A percentile compares a stretch with the other conserved stretches of the same genome.
These are phyloP conservation scores for Aspergillus tubingensis DNA, from an alignment of 2,329 filamentous ascomycete genomes.

Conservation along the genomic window DNA sequence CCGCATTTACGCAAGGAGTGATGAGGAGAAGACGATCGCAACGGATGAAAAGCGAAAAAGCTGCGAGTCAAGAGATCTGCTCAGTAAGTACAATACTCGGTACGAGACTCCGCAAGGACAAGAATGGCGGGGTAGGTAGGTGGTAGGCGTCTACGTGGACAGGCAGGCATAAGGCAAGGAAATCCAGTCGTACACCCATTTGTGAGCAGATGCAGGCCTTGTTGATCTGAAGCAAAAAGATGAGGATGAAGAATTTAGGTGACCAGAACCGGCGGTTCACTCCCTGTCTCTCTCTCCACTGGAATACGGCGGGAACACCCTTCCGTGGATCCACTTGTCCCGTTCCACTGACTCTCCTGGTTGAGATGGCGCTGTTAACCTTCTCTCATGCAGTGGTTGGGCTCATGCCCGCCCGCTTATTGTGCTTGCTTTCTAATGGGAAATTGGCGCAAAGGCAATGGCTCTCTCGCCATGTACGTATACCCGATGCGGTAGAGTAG, in stretches of 20 bases:
- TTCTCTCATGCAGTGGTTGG: background rate
- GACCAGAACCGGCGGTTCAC: background rate
- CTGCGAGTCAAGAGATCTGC: background rate
- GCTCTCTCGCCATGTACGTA: background rate
- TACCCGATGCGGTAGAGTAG: background rate
- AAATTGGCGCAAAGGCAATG: background rate
- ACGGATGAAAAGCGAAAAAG: background rate
- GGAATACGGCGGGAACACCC: conserved; percentile 13
- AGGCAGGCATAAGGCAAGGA: background rate
- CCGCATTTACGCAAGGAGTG: conserved; percentile 23
- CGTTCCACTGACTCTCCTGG: conserved; percentile 1
- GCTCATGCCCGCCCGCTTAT: background rate
- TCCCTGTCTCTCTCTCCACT: background rate
- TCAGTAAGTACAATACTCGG: too few relatives aligned
- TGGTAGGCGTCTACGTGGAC: background rate
- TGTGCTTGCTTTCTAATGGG: background rate
- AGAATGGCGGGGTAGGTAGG: background rate
- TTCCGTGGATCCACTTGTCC: conserved; percentile 18
- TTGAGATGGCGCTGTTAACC: background rate
- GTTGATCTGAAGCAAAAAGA: background rate
- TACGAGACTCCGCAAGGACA: background rate
- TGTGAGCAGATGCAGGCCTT: too few relatives aligned
- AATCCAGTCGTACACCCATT: background rate
- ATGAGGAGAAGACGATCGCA: background rate
- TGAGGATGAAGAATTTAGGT: background rate